A percentile compares a stretch with the other conserved stretches of the same genome.
Conservation (phyloP, 2,329 filamentous ascomycete species). For the Aspergillus spinulosporus region DNA sequence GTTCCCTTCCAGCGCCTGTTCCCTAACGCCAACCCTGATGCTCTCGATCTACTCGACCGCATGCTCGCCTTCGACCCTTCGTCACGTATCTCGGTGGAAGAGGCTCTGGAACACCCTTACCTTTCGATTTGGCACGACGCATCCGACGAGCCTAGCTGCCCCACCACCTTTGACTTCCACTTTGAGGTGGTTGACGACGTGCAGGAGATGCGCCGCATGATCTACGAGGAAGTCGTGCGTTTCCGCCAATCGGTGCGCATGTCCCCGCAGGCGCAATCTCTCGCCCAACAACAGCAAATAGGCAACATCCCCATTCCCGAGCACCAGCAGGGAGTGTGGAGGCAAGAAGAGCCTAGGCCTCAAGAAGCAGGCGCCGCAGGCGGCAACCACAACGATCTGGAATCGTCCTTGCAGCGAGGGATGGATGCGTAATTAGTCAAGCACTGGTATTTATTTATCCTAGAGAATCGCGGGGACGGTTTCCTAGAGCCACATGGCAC, state of each 20-base stretch:
- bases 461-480: constrained; percentile 15
- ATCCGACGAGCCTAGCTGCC: constrained; percentile 90
- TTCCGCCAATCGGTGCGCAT: constrained; percentile 70
- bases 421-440: constrained; percentile 51
- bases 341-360: constrained; percentile 63
- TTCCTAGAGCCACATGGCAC: constrained; percentile 10
- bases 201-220: constrained; percentile 93
- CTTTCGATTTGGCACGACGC: constrained; percentile 98
- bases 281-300: constrained; percentile 43
- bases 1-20: constrained; percentile 85
- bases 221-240: constrained; percentile 85
- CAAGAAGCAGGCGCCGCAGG: constrained; percentile 53
- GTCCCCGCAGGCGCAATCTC: constrained; percentile 46
- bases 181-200: constrained; percentile 98
- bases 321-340: constrained; percentile 55
- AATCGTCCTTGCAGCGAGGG: constrained; percentile 56
- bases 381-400: constrained; percentile 47
- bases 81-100: constrained; percentile 88
- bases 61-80: constrained; percentile 98
- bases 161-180: constrained; percentile 94
- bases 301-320: constrained; percentile 63
- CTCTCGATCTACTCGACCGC: constrained; percentile 88
- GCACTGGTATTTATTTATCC: background rate
- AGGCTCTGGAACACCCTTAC: constrained; percentile 94
- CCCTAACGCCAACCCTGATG: constrained; percentile 91